Evolutionary conservation across 768 basidiomycete genomes (phyloP).

Genomic region (Pholiota conissans): DNA sequence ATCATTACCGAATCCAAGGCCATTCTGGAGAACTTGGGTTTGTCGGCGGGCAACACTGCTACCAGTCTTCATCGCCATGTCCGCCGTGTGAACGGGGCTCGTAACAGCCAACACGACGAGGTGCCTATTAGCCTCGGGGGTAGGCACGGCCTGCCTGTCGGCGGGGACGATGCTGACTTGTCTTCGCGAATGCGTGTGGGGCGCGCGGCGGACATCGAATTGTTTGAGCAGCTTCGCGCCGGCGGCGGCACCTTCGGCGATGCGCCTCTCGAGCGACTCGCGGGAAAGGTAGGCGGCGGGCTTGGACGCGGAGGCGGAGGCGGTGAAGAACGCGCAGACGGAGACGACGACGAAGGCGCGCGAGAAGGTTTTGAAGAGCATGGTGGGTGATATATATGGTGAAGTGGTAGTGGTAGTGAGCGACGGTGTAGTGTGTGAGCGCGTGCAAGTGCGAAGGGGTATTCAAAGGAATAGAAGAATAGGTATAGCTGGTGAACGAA

Average conservation of each 20-base stretch:
- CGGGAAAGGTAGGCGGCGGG: neutral
- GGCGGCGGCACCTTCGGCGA: too few relatives aligned
- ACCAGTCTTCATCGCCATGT: too few relatives aligned
- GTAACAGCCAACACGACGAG: too few relatives aligned
- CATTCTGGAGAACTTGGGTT: too few relatives aligned
- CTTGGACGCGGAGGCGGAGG: slow-evolving; percentile 6
- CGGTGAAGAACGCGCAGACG: slow-evolving; percentile 12
- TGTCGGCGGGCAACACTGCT: too few relatives aligned
- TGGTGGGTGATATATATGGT: neutral
- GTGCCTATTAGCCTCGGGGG: too few relatives aligned
- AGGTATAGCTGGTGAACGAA: neutral
- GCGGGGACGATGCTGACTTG: too few relatives aligned
- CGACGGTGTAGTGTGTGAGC: neutral
- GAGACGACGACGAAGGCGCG: slow-evolving; percentile 15
- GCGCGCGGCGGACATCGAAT: neutral
- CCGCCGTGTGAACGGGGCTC: too few relatives aligned
- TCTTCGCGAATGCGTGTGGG: too few relatives aligned
- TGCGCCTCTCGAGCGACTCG: neutral
- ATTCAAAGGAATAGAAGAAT: neutral
- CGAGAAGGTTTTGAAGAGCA: slow-evolving; percentile 5
- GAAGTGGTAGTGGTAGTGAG: neutral
- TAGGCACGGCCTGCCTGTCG: too few relatives aligned
- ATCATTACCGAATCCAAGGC: too few relatives aligned
- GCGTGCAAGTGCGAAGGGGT: neutral
- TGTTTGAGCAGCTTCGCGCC: neutral